Evolutionary conservation across 768 basidiomycete genomes (phyloP).

Genomic region (Phaffia australis): DNA sequence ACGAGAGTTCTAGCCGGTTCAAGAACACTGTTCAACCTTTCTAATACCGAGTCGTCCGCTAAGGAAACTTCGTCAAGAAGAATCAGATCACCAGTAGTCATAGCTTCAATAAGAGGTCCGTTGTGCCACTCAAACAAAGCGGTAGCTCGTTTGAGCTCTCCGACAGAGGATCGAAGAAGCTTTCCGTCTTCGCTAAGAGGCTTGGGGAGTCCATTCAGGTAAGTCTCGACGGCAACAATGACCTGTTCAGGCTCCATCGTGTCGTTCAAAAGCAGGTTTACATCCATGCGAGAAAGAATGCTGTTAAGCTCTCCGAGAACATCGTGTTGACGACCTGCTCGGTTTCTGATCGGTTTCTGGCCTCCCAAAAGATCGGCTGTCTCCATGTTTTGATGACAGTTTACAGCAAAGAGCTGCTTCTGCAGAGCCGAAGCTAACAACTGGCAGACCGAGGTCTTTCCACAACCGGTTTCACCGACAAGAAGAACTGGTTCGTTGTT

Average conservation of each 20-base stretch:
- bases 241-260: constrained; percentile 9
- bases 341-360: constrained; percentile 38
- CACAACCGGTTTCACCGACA: constrained; percentile 93
- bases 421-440: constrained; percentile 59
- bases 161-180: constrained; percentile 21
- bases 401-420: constrained; percentile 60
- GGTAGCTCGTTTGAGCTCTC: constrained; percentile 42
- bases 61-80: constrained; percentile 93
- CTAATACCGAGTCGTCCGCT: constrained; percentile 94
- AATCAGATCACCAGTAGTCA: constrained; percentile 73
- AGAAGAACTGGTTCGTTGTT: constrained; percentile 90
- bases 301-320: constrained; percentile 13
- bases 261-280: constrained; percentile 1
- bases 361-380: constrained; percentile 93
- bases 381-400: constrained; percentile 97
- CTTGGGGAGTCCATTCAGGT: too few species aligned
- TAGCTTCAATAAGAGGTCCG: constrained; percentile 87
- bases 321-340: constrained; percentile 17
- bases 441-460: constrained; percentile 95
- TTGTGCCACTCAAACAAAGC: constrained; percentile 95
- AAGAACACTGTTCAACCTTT: constrained; percentile 92
- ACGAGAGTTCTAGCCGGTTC: constrained; percentile 80
- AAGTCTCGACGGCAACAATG: constrained; percentile 6
- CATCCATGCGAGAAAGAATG: constrained; percentile 8
- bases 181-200: too few species aligned